A percentile compares a stretch with the other conserved stretches of the same genome.
Conservation (phyloP, 2,329 filamentous ascomycete genomes). For the Fusarium devonianum region DNA sequence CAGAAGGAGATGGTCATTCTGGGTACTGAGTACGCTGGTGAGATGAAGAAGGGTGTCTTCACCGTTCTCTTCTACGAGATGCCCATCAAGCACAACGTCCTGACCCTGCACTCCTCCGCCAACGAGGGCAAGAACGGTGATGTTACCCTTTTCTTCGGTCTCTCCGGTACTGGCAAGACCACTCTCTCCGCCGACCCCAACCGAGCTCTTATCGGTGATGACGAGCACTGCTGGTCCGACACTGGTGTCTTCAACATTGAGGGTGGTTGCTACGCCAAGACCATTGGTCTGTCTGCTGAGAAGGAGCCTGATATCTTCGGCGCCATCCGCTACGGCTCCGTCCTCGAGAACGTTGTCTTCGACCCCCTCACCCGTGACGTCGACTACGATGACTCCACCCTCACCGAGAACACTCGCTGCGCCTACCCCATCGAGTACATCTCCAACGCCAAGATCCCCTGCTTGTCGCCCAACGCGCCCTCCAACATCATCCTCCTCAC, state of each 20-base stretch:
- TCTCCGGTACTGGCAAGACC: slow-evolving; percentile 98
- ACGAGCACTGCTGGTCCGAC: slow-evolving; percentile 99
- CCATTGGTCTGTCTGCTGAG: slow-evolving; percentile 94
- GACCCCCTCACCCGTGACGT: slow-evolving; percentile 87
- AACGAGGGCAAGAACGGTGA: slow-evolving; percentile 96
- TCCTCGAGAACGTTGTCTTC: slow-evolving; percentile 98
- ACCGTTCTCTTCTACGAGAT: slow-evolving; percentile 99
- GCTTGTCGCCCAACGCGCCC: slow-evolving; percentile 85
- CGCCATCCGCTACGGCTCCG: slow-evolving; percentile 95
- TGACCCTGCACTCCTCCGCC: slow-evolving; percentile 97
- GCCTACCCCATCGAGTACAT: slow-evolving; percentile 99
- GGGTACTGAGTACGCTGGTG: slow-evolving; percentile 94
- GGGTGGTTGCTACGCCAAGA: slow-evolving; percentile 99
- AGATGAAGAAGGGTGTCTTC: slow-evolving; percentile 92
- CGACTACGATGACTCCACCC: slow-evolving; percentile 92
- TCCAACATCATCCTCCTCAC: slow-evolving; percentile 98
- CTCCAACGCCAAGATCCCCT: slow-evolving; percentile 97
- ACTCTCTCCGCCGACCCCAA: slow-evolving; percentile 97
- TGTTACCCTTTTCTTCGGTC: slow-evolving; percentile 98
- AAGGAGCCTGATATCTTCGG: slow-evolving; percentile 99
- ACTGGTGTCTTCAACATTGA: slow-evolving; percentile 99
- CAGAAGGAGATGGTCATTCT: slow-evolving; percentile 99
- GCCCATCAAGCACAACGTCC: slow-evolving; percentile 99
- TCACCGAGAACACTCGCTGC: slow-evolving; percentile 98
- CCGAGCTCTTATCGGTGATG: slow-evolving; percentile 94